Evolutionary conservation across 768 basidiomycete species (phyloP), one percentile per base, ranked within the genome.

Genomic region (Hysterangium stoloniferum): DNA sequence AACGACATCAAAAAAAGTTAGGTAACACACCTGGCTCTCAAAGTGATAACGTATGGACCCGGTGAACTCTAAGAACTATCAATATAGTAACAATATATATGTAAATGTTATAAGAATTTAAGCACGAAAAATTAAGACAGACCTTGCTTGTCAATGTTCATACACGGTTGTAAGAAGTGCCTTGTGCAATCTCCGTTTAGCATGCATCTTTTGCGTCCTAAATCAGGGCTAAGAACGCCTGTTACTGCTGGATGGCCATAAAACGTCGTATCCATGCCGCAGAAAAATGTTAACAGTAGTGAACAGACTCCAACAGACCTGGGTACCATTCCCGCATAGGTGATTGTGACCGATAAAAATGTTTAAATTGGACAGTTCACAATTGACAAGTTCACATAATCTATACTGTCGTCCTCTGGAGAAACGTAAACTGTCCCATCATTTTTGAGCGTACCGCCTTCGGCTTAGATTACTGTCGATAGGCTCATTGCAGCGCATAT

Each of bases 401-500:
- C 89, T 15, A 91, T 94, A 28, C 86, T 73, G 58, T 88, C 86
- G 62, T 95, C 93, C 59, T 94, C 91, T 0, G 93, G 93, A 4
- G 94, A 95, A 46, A 96, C 89, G 60, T 98, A 98, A 27, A 97
- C 64, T 1, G 87, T 92, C 56, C 96, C 94, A 56, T 96, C 94
- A 59, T 93, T 91, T n/a, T 61, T 89, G 82, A 2, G 88, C 90
- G 62, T 98, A 98, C 57, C 94, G 73, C 52, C 88, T 73, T 44
- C 87, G 78, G 59, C 82, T 95, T 49, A 98, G 64, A 59, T 93
- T 86, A 56, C 91, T 89, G 49, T 25, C 38, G 25, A 43, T 45
- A 35, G 24, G 19, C 48, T 47, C 46, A 47, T 4, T 45, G 28
- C 24, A 13, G 31, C 6, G 50, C 40, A 54, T 1, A n/a, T n/a